Percentiles rank a stretch among this genome's conserved stretches.
Evolutionary conservation across 2,329 filamentous ascomycete genomes (phyloP).

Genomic region (Hymenoscyphus occultus): DNA sequence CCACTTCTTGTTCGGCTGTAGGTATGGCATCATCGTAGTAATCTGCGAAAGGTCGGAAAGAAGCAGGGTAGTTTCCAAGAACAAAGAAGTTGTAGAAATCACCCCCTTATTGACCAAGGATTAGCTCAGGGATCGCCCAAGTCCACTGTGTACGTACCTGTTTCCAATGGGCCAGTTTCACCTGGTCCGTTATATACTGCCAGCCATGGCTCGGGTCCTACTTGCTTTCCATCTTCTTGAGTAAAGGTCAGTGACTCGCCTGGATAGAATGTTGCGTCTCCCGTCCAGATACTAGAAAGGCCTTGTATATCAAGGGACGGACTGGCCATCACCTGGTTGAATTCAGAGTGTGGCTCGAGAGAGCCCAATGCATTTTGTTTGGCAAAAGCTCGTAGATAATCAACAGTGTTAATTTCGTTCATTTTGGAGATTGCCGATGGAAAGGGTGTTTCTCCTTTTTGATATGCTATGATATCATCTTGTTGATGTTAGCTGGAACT

Average conservation of each 20-base stretch:
- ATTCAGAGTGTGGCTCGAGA: conserved; percentile 40
- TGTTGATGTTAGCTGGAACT: conserved; percentile 22
- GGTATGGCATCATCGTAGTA: conserved; percentile 27
- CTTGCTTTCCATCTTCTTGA: conserved; percentile 39
- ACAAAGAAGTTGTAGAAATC: conserved; percentile 34
- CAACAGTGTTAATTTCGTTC: conserved; percentile 50
- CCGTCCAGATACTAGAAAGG: conserved; percentile 36
- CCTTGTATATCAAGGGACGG: conserved; percentile 33
- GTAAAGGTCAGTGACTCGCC: conserved; percentile 37
- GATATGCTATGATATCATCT: conserved; percentile 27
- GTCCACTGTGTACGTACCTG: conserved; percentile 13
- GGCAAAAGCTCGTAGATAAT: conserved; percentile 45
- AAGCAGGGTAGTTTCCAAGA: conserved; percentile 20
- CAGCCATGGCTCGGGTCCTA: conserved; percentile 33
- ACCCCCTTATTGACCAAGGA: neutral
- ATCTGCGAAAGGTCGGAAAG: neutral
- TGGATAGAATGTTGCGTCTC: conserved; percentile 39
- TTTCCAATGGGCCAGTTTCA: conserved; percentile 32
- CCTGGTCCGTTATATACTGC: conserved; percentile 31
- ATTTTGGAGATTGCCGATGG: conserved; percentile 51
- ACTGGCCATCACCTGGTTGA: conserved; percentile 35
- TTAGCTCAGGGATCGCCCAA: no score
- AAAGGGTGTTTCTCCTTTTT: conserved; percentile 11
- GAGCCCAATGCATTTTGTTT: conserved; percentile 35
- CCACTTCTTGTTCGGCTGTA: neutral